A percentile compares a stretch with the other conserved stretches of the same genome.
phyloP scores from a whole-genome alignment of 1,284 basidiomycete genomes.

The Phellopilus nigrolimitatus region DNA sequence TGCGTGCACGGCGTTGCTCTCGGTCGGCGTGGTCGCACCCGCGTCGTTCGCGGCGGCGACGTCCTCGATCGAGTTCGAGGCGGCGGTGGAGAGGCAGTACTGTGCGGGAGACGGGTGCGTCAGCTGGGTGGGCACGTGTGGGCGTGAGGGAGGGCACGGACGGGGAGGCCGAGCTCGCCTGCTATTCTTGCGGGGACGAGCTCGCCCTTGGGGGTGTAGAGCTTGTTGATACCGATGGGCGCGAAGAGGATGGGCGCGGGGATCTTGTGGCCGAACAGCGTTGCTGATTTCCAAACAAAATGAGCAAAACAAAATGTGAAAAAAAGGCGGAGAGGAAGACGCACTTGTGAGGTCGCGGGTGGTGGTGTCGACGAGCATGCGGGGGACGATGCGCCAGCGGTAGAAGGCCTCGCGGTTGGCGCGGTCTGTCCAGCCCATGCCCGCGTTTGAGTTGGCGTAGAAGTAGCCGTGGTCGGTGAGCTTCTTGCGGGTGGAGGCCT shows the following conservation, averaged over 20 bases:
- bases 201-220: constrained; percentile 48
- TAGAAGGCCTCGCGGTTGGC: constrained; percentile 53
- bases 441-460: constrained; percentile 55
- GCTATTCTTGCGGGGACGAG: constrained; percentile 51
- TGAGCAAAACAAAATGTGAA: background rate
- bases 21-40: constrained; percentile 34
- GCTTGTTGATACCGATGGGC: constrained; percentile 56
- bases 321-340: background rate
- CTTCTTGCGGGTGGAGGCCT: constrained; percentile 45
- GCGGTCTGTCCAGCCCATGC: constrained; percentile 49
- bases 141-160: constrained; percentile 23
- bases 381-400: constrained; percentile 48
- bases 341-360: constrained; percentile 45
- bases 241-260: constrained; percentile 52
- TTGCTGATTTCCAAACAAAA: constrained; percentile 27
- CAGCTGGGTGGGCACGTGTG: background rate
- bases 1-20: constrained; percentile 35
- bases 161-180: constrained; percentile 49
- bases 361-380: constrained; percentile 57
- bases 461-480: constrained; percentile 48
- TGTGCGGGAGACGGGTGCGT: constrained; percentile 19
- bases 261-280: constrained; percentile 50
- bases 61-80: constrained; percentile 48
- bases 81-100: constrained; percentile 55
- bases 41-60: constrained; percentile 46